Evolutionary conservation across 805 yeast genomes (phyloP).

Genomic region (Maudiozyma saulgeensis): DNA sequence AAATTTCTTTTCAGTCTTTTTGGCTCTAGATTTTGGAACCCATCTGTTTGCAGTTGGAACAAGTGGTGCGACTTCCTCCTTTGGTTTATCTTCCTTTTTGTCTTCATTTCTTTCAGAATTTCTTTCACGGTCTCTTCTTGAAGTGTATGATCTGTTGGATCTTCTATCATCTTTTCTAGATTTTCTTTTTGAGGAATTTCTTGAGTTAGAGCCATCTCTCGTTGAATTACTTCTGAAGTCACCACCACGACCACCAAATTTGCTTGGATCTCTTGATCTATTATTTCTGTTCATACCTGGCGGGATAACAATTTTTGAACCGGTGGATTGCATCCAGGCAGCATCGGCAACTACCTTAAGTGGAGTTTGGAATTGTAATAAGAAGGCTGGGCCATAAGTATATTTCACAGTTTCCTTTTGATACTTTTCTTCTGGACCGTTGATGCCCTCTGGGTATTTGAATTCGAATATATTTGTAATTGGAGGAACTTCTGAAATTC

Average conservation of each 20-base stretch:
- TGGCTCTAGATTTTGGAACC: constrained; percentile 72
- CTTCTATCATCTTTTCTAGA: constrained; percentile 32
- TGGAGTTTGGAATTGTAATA: constrained; percentile 61
- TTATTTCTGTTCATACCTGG: constrained; percentile 23
- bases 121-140: constrained; percentile 37
- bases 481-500: constrained; percentile 37
- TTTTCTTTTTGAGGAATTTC: constrained; percentile 52
- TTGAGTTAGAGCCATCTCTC: constrained; percentile 40
- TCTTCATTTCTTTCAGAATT: constrained; percentile 28
- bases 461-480: constrained; percentile 48
- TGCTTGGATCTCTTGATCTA: constrained; percentile 25
- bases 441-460: constrained; percentile 46
- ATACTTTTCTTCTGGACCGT: constrained; percentile 41
- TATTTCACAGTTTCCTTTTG: constrained; percentile 25
- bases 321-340: constrained; percentile 38
- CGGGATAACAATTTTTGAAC: constrained; percentile 27
- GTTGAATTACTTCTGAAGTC: constrained; percentile 28
- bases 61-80: constrained; percentile 71
- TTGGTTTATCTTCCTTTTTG: constrained; percentile 40
- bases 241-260: constrained; percentile 26
- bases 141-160: constrained; percentile 29
- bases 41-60: constrained; percentile 81
- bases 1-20: constrained; percentile 47
- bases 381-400: constrained; percentile 73
- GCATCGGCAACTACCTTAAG: constrained; percentile 49